Percentiles rank a stretch among this genome's conserved stretches.
These are phyloP conservation scores for Sporothrix protearum DNA, from an alignment of 2,329 filamentous ascomycete genomes.

Conservation along the genomic window DNA sequence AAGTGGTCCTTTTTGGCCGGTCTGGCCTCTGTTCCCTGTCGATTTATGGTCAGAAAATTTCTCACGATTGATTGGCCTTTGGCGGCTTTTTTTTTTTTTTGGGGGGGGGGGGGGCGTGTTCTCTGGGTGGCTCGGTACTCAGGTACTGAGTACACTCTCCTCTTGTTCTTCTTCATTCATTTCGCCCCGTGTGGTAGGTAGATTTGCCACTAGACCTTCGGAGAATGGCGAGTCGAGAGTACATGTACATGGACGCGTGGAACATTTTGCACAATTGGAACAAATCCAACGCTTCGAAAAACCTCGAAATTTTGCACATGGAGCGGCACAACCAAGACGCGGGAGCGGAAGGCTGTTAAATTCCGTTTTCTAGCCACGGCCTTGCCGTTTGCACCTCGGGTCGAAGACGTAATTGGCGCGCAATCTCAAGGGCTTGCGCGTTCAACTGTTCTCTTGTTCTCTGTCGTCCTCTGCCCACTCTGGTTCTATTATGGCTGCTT, in stretches of 20 bases:
- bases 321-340: slow-evolving; percentile 1
- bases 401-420: not conserved
- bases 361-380: not conserved
- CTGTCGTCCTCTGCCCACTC: not conserved
- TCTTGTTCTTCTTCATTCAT: not conserved
- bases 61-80: slow-evolving; percentile 8
- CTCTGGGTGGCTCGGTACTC: not conserved
- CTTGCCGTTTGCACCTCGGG: slow-evolving; percentile 1
- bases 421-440: not conserved
- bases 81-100: too few relatives aligned
- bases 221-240: not conserved
- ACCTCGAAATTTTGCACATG: not conserved
- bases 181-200: not conserved
- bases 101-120: not conserved
- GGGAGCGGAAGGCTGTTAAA: not conserved
- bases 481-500: not conserved
- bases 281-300: not conserved
- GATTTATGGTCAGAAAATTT: not conserved
- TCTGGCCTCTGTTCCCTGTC: slow-evolving; percentile 9
- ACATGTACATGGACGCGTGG: too few relatives aligned
- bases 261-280: not conserved
- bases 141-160: not conserved
- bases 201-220: slow-evolving; percentile 1
- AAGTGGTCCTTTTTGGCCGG: slow-evolving; percentile 13
- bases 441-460: too few relatives aligned